These are phyloP conservation scores for Diaporthe vaccinii DNA, from an alignment of 2,329 filamentous ascomycete species.

Conservation along the genomic window DNA sequence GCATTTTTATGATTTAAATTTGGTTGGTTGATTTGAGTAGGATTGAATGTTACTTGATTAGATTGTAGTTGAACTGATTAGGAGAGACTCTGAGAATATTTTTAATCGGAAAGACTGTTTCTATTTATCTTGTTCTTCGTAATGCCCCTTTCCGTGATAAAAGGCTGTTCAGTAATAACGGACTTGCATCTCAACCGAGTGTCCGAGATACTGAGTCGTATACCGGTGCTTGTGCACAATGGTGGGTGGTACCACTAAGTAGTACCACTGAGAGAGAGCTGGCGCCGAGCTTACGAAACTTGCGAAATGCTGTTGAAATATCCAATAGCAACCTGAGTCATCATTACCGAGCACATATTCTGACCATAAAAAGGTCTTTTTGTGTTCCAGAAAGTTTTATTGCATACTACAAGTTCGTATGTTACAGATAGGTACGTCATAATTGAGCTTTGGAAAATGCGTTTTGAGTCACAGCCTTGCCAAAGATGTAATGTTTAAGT, in stretches of 20 bases:
- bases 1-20: slow-evolving; percentile 4
- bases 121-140: background rate
- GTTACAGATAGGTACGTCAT: background rate
- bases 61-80: background rate
- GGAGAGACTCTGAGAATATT: background rate
- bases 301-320: background rate
- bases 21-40: background rate
- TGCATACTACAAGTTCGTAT: background rate
- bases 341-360: background rate
- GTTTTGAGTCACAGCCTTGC: background rate
- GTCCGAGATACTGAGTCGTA: background rate
- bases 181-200: background rate
- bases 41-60: background rate
- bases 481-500: background rate
- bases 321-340: background rate
- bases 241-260: slow-evolving; percentile 1
- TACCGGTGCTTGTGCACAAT: background rate
- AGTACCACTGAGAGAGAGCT: background rate
- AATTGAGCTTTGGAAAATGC: background rate
- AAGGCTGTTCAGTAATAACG: background rate
- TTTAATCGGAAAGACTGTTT: background rate
- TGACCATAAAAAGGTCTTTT: too few relatives aligned
- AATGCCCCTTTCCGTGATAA: too few relatives aligned
- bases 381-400: too few relatives aligned
- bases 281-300: background rate